Evolutionary conservation across 805 yeast genomes (phyloP).

Genomic region (Limtongia smithiae): DNA sequence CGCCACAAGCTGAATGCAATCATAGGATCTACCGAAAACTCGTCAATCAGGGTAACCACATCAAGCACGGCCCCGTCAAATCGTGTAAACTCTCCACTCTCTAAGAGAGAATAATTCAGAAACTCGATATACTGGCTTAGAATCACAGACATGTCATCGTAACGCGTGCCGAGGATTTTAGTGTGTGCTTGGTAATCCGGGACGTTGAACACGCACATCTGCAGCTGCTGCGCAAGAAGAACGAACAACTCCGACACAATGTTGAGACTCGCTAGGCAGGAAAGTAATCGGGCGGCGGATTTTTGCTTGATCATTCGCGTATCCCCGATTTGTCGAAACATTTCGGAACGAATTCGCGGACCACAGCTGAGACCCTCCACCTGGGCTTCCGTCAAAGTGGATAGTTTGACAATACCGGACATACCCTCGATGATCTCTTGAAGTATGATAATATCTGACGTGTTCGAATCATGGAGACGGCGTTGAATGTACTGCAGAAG

Average conservation of each 20-base stretch:
- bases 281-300: conserved; percentile 52
- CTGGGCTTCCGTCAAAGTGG: conserved; percentile 64
- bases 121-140: conserved; percentile 62
- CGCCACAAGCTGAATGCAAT: conserved; percentile 86
- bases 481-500: conserved; percentile 58
- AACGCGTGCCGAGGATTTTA: conserved; percentile 66
- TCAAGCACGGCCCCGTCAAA: conserved; percentile 19
- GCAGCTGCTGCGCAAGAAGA: conserved; percentile 50
- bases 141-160: conserved; percentile 69
- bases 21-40: conserved; percentile 37
- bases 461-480: conserved; percentile 57
- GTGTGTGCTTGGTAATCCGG: conserved; percentile 45
- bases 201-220: conserved; percentile 39
- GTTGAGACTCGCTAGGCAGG: conserved; percentile 41
- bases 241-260: conserved; percentile 63
- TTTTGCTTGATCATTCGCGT: conserved; percentile 46
- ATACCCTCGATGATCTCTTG: conserved; percentile 64
- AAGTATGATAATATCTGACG: conserved; percentile 59
- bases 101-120: conserved; percentile 48
- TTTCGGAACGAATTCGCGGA: conserved; percentile 50
- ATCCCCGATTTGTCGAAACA: conserved; percentile 47
- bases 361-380: conserved; percentile 65
- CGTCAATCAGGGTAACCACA: conserved; percentile 29
- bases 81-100: conserved; percentile 18
- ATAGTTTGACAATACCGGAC: conserved; percentile 73